A percentile compares a stretch with the other conserved stretches of the same genome.
Evolutionary conservation across 257 asterid species (phyloP).

Genomic region (Gentiana dahurica): DNA sequence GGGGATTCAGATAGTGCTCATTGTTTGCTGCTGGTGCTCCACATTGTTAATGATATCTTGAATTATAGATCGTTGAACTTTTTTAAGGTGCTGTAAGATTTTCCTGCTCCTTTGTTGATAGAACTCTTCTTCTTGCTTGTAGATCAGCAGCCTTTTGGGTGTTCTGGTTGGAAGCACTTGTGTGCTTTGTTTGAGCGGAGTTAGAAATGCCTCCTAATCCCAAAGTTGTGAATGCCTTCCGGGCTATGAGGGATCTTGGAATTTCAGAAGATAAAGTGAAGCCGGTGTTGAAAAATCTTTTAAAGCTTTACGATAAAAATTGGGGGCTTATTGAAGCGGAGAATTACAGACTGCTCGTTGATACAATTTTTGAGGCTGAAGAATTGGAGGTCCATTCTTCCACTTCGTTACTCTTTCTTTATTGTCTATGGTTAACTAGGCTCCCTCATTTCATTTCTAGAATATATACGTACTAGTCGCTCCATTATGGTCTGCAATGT

Average conservation of each 20-base stretch:
- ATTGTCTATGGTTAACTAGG: too few species aligned
- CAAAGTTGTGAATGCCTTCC: constrained; percentile 43
- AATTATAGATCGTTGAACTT: too few species aligned
- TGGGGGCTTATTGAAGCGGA: constrained; percentile 84
- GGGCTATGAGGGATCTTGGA: constrained; percentile 71
- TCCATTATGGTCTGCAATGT: not conserved
- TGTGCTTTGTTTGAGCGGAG: constrained; percentile 10
- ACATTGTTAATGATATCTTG: too few species aligned
- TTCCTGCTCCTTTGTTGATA: too few species aligned
- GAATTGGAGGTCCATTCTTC: constrained; percentile 32
- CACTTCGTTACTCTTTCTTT: not conserved
- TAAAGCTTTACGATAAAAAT: constrained; percentile 52
- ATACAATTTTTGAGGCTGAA: constrained; percentile 69
- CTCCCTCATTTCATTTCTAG: not conserved
- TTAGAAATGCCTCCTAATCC: constrained; percentile 39
- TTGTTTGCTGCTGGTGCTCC: too few species aligned
- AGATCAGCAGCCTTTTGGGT: too few species aligned
- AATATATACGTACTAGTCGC: too few species aligned
- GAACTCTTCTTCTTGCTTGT: too few species aligned
- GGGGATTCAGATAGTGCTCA: too few species aligned
- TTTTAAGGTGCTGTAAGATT: too few species aligned
- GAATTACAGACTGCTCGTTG: constrained; percentile 70
- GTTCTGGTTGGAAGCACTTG: too few species aligned
- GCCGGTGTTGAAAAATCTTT: constrained; percentile 59
- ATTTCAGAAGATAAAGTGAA: constrained; percentile 52